Base-by-base conservation (phyloP, 192 early-diverging fungal species). In the Kappamyces sp. region DNA sequence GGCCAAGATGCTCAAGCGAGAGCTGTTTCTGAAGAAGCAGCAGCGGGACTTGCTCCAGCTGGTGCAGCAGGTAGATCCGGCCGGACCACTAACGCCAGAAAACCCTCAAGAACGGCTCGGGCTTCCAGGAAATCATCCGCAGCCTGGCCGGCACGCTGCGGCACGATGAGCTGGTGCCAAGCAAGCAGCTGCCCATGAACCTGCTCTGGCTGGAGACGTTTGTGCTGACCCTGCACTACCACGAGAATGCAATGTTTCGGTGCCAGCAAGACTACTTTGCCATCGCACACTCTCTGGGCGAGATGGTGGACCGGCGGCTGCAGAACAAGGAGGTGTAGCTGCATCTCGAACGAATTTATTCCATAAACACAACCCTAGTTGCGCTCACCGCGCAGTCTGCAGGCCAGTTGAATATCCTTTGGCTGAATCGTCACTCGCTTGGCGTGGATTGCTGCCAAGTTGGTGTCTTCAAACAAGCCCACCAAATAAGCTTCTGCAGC, bases 381-480 rank as follows among this genome's bases (percentile, higher is more conserved):
- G 58, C 81, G 55, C 67, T 84, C 57, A 37, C 80, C 47, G 73
- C 78, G 51, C 66, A 98, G 90, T 78, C 93, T 86, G 61, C 91
- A 87, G 63, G 93, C 93, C 62, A 98, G 82, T 78, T 98, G 95
- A 69, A 98, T 90, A 72, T 99, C 96, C 85, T 96, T 96, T 70
- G 94, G 95, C 75, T 97, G 94, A 80, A 99, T 98, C 71, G 96
- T 98, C 68, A 98, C 96, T 76, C 96, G 89, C 86, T 95, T 95
- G 75, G 91, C 96, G 76, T 98, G 95, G 83, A 96, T 94, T 62
- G 94, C 96, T 45, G 94, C 94, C 76, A 99, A 81, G 78, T 99
- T 99, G 74, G 94, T 98, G 77, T 98, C 94, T 76, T 95, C 96
- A 67, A 80, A 80, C 33, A 80, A 52, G 32, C 78, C 78, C 47